These are phyloP conservation scores for Cryptosporidium tyzzeri DNA, from an alignment of 169 alveolate genomes.

Conservation along the genomic window DNA sequence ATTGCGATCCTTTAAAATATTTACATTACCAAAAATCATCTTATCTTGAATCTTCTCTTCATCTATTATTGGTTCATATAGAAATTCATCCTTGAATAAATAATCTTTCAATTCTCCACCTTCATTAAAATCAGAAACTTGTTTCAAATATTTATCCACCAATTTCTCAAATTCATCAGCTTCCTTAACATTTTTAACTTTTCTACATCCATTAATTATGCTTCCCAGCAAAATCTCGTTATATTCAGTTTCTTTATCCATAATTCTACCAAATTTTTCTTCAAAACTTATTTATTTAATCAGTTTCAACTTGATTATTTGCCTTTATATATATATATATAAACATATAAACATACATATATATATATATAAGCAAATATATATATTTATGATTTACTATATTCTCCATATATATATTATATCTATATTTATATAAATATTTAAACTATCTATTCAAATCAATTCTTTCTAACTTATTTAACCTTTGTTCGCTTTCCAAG, in stretches of 20 bases:
- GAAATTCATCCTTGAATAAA: neutral
- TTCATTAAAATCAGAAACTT: neutral
- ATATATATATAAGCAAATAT: no score
- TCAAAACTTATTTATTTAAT: no score
- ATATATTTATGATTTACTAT: neutral
- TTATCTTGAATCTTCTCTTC: conserved; percentile 1
- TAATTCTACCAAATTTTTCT: neutral
- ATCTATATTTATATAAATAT: no score
- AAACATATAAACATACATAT: no score
- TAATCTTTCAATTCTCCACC: neutral
- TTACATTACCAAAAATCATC: conserved; percentile 20
- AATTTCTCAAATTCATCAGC: neutral
- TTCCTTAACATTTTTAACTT: neutral
- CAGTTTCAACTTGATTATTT: no score
- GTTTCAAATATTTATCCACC: conserved; percentile 7
- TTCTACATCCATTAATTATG: neutral
- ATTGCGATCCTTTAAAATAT: neutral
- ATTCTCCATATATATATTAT: neutral
- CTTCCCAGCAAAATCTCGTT: conserved; percentile 3
- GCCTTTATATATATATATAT: no score
- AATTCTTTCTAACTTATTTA: no score
- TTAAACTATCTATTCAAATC: no score
- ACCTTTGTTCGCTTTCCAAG: neutral
- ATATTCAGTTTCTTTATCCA: neutral
- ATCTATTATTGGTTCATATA: neutral